These are phyloP conservation scores for Symbiotaphrina buchneri DNA, from an alignment of 495 filamentous ascomycete genomes.

Conservation along the genomic window DNA sequence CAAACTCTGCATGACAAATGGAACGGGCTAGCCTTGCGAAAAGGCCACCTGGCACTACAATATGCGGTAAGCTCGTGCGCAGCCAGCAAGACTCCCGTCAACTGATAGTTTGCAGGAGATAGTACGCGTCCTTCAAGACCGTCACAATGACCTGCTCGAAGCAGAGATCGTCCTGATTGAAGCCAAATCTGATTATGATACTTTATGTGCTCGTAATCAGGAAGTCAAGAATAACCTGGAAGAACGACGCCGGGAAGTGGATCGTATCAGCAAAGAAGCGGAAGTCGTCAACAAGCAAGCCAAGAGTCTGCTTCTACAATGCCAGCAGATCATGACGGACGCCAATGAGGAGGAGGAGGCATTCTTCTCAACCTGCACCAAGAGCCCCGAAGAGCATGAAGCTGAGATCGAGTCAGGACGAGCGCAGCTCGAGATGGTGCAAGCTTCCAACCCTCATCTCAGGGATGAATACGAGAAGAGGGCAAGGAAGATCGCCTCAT, in stretches of 20 bases:
- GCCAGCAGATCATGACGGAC: conserved; percentile 15
- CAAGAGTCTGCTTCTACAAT: conserved; percentile 12
- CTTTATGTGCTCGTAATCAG: conserved; percentile 34
- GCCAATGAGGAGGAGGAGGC: conserved; percentile 14
- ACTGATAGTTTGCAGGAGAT: conserved; percentile 17
- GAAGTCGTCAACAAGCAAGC: conserved; percentile 11
- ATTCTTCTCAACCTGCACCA: conserved; percentile 15
- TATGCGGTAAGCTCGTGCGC: conserved; percentile 34
- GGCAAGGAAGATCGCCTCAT: conserved; percentile 21
- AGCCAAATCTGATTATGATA: conserved; percentile 52
- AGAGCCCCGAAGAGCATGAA: conserved; percentile 40
- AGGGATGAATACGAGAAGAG: conserved; percentile 62
- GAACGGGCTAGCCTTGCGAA: conserved; percentile 34
- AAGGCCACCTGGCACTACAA: conserved; percentile 36
- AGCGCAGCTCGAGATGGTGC: conserved; percentile 53
- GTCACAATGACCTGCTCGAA: conserved; percentile 41
- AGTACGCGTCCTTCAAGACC: conserved; percentile 31
- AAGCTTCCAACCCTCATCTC: conserved; percentile 56
- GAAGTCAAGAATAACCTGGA: conserved; percentile 31
- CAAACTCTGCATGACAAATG: conserved; percentile 23
- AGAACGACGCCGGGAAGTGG: conserved; percentile 17
- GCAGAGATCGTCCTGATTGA: conserved; percentile 49
- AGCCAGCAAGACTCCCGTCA: not conserved
- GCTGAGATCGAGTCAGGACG: conserved; percentile 51
- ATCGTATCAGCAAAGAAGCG: conserved; percentile 13